Evolutionary conservation across 129 eudicot species (phyloP), one percentile per base, ranked within the genome.

Genomic region (Tagetes patula): DNA sequence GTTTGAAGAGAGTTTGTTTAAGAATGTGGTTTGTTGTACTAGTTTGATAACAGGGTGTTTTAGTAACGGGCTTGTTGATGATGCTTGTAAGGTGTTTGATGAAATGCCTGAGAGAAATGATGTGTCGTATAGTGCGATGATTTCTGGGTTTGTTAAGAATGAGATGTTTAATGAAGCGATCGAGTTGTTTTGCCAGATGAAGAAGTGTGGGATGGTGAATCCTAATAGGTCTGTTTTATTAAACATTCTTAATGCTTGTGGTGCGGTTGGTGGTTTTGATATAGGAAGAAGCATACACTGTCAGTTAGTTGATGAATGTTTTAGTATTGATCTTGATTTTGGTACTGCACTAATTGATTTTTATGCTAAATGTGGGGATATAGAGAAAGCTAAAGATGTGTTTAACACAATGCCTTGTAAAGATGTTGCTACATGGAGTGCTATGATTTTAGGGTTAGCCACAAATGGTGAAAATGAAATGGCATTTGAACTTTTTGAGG

Each of bases 11-110:
- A 76, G 80, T 53, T 20, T 8, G 1, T 67, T 32, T 30, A 80
- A 69, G 62, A 84, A 80, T 70, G 87, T 80, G 75, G 85, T 77
- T 73, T 80, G 85, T 56, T 80, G 75, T 77, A 76, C 87, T 47
- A 77, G 87, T 84, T 69, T 84, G 67, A 69, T 84, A 20, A 69
- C 75, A 7, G 83, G 78, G 72, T 80, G 70, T 69, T 80, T 82
- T 8, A 37, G 60, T 40, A 84, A 81, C 20, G 85, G 79, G 58
- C 71, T 65, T 40, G 73, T 84, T 9, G 88, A 77, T 0, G 66
- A 70, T 6, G 88, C 83, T 4, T 45, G 85, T 20, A 33, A 84
- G 58, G 64, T 84, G 78, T 84, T 84, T 43, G 85, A 80, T n/a
- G 76, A 30, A 71, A 80, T 77, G 85, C 68, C 59, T 63, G 80